Base-by-base conservation (phyloP, 2,329 filamentous ascomycete species). In the Microsporum canis region DNA sequence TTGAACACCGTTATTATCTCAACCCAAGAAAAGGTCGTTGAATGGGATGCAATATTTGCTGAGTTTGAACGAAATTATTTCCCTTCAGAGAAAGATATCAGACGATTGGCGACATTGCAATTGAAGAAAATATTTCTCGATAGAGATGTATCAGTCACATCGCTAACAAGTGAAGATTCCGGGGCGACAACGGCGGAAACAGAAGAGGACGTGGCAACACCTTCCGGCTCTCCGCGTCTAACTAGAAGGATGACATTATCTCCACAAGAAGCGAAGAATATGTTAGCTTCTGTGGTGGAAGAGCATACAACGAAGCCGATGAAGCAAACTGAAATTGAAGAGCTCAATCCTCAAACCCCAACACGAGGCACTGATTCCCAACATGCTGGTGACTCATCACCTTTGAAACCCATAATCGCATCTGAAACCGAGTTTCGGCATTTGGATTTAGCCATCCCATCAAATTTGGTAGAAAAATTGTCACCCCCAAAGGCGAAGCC, bases 121-220 rank as follows among this genome's bases (percentile, higher is more conserved):
- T 79, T 99, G 61, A 92, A 89, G 71, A 96, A 95, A 72, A 89
- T 99, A 72, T 99, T 99, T 70, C 84, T 92, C 5, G 91, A 97
- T 71, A 88, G 79, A 62, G 81, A 91, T 67, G 89, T 91, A 65
- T 91, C 89, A 2, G 87, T 88, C 62, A 86, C 89, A 62, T 88
- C 88, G 0, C 76, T 91, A 14, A 80, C 81, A 5, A 83, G 83
- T 10, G 90, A 95, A 57, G 84, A 88, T 47, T 78, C 79, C 5
- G 85, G 87, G 27, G 75, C 78, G 1, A 76, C 75, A 14, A 74
- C 78, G 4, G 68, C 74, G 1, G 72, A 74, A 38, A 75, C 74
- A 51, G 65, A 67, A 41, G 71, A 70, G 31, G 67, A 66, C 51
- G 68, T 66, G 53, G 65, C 68, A 4, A 71, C 74, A 58, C 66